Base-by-base conservation (phyloP, 2,329 filamentous ascomycete genomes). In the Fusarium kyushuense region DNA sequence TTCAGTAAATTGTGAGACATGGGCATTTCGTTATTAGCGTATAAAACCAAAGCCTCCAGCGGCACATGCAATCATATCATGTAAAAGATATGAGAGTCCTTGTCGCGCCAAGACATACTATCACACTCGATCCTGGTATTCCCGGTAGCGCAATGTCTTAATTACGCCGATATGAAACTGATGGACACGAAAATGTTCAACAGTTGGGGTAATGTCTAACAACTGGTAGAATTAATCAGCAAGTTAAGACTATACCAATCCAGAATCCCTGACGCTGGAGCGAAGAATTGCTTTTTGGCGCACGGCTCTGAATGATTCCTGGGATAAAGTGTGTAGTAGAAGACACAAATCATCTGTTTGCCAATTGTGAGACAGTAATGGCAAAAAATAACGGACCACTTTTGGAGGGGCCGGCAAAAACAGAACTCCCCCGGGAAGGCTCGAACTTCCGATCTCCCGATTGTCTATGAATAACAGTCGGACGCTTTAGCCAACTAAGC, bases 371-470 rank as follows among this genome's bases (percentile, higher is more conserved):
- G 17, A 40, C 4, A 16, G 21, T 1, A 1, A 23, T 19, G 19
- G n/a, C 19, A 40, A 40, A 40, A 21, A 40, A 23, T 9, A 4
- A 10, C 16, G 8, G 3, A 14, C 12, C 19, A 21, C 19, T 16
- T 5, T 21, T 23, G 1, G 14, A 14, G 1, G 0, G 3, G 1
- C 0, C n/a, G 10, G 1, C 19, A 10, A 54, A 14, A 6, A 23
- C 1, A 4, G n/a, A 2, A 16, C 65, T 73, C 71, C 71, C 71
- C 71, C 71, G 71, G 71, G 65, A 74, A 74, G 72, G 72, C 63
- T 74, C 72, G 71, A 74, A 74, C 71, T 74, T 71, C 67, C 69
- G 70, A 73, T 73, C 71, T 73, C 70, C 67, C 70, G 72, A 74
- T 74, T 71, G 69, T 65, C 69, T 67, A 52, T 43, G 8, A 47